phyloP scores from a whole-genome alignment of 305 asterid genomes.

The Solanum hybrid region DNA sequence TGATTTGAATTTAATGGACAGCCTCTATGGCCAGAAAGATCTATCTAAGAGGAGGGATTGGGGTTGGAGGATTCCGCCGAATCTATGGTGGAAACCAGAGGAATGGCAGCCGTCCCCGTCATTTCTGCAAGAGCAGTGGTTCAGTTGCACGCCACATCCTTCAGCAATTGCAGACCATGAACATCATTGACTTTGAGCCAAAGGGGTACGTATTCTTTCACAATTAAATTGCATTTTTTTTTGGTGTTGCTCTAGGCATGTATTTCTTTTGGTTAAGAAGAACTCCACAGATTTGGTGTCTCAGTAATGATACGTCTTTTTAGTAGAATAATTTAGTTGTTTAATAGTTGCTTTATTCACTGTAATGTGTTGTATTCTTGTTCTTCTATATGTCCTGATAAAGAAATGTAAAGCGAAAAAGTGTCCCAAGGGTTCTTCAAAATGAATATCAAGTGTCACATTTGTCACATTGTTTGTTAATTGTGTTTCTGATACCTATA shows the following conservation, averaged over 20 bases:
- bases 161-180: slow-evolving; percentile 33
- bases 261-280: not conserved
- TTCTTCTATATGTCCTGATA: not conserved
- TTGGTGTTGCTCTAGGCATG: not conserved
- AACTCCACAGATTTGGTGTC: not conserved
- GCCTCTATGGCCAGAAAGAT: slow-evolving; percentile 42
- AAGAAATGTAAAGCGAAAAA: not conserved
- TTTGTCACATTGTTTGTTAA: not conserved
- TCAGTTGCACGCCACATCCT: slow-evolving; percentile 37
- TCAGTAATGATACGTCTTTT: not conserved
- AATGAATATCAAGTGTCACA: not conserved
- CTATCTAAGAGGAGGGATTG: slow-evolving; percentile 34
- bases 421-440: not conserved
- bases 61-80: slow-evolving; percentile 30
- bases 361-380: not conserved
- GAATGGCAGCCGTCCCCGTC: slow-evolving; percentile 33
- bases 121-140: slow-evolving; percentile 40
- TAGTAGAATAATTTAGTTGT: not conserved
- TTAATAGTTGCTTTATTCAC: not conserved
- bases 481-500: not conserved
- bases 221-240: not conserved
- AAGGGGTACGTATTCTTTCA: slow-evolving; percentile 23
- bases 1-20: not conserved
- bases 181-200: slow-evolving; percentile 26
- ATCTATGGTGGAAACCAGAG: slow-evolving; percentile 44